Percentiles rank a stretch among this genome's conserved stretches.
phyloP scores from a whole-genome alignment of 352 stramenopile genomes.

The Phytopythium vexans region DNA sequence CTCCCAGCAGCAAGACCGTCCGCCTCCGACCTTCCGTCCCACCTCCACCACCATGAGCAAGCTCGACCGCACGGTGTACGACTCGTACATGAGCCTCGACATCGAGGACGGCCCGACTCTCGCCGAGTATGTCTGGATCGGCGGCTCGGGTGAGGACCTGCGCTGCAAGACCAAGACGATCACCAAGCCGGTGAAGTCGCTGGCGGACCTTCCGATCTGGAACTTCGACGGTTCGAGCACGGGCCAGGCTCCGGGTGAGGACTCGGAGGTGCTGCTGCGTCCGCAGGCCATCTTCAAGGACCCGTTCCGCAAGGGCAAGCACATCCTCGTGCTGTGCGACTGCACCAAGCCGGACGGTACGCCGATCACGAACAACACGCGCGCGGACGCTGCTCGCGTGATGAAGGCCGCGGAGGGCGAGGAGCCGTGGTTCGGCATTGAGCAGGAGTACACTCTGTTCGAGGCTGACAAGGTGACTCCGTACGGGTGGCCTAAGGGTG shows the following conservation, averaged over 20 bases:
- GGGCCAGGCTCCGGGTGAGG: conserved; percentile 94
- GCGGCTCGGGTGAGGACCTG: conserved; percentile 89
- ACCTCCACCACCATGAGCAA: conserved; percentile 58
- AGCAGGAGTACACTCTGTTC: conserved; percentile 97
- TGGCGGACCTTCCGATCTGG: conserved; percentile 92
- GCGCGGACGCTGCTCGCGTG: conserved; percentile 69
- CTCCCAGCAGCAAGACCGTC: conserved; percentile 11
- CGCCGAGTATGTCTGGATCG: conserved; percentile 96
- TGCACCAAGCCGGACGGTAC: conserved; percentile 94
- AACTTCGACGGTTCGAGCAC: conserved; percentile 98
- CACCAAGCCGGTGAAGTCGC: conserved; percentile 49
- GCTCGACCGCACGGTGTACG: conserved; percentile 77
- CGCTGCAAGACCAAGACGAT: conserved; percentile 95
- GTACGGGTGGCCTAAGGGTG: conserved; percentile 91
- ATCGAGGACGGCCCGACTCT: conserved; percentile 44
- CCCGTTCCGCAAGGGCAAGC: conserved; percentile 93
- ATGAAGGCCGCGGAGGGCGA: conserved; percentile 58
- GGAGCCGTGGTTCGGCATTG: conserved; percentile 94
- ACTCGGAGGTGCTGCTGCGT: conserved; percentile 96
- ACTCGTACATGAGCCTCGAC: conserved; percentile 71
- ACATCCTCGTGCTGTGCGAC: conserved; percentile 98
- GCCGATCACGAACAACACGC: conserved; percentile 91
- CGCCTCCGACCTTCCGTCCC: conserved; percentile 2
- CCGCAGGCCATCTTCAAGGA: conserved; percentile 94
- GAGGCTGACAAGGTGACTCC: conserved; percentile 84